Evolutionary conservation across 345 rosid species (phyloP).

Genomic region (Tarenaya hassleriana): DNA sequence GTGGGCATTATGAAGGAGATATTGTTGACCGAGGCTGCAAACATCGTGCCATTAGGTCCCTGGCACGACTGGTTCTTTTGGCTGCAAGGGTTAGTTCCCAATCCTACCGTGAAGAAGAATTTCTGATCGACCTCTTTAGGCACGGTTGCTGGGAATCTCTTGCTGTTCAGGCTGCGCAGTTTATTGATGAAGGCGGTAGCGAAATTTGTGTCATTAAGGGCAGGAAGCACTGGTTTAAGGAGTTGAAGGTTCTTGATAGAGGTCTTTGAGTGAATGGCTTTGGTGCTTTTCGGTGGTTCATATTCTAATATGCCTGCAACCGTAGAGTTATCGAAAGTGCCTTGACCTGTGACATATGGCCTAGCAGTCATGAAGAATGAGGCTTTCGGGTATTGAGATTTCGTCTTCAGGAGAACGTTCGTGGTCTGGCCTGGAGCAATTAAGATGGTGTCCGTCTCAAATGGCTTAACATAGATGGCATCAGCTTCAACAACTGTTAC

Average conservation of each 20-base stretch:
- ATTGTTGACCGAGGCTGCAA: conserved; percentile 38
- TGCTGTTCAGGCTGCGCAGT: conserved; percentile 36
- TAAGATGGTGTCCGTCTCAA: conserved; percentile 33
- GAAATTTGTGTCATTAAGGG: conserved; percentile 27
- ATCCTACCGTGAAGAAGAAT: conserved; percentile 40
- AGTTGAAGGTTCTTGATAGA: conserved; percentile 26
- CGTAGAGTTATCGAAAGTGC: conserved; percentile 40
- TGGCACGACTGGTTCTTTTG: conserved; percentile 34
- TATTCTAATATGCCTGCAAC: conserved; percentile 39
- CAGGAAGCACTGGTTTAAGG: conserved; percentile 37
- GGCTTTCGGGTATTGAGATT: conserved; percentile 35
- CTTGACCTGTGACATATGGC: conserved; percentile 43
- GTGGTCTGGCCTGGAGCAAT: conserved; percentile 46
- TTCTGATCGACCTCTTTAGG: conserved; percentile 31
- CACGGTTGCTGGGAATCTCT: conserved; percentile 39
- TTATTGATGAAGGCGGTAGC: conserved; percentile 29
- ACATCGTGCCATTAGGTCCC: conserved; percentile 41
- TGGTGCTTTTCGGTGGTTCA: conserved; percentile 3
- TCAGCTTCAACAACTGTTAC: conserved; percentile 41
- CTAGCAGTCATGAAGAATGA: conserved; percentile 40
- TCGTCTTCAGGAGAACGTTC: conserved; percentile 41
- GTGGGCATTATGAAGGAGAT: conserved; percentile 38
- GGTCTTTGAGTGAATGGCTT: conserved; percentile 9
- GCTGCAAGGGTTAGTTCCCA: conserved; percentile 37
- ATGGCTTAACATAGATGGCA: conserved; percentile 37